phyloP scores from a whole-genome alignment of 192 early-diverging fungal species.

The Anaeromyces robustus region DNA sequence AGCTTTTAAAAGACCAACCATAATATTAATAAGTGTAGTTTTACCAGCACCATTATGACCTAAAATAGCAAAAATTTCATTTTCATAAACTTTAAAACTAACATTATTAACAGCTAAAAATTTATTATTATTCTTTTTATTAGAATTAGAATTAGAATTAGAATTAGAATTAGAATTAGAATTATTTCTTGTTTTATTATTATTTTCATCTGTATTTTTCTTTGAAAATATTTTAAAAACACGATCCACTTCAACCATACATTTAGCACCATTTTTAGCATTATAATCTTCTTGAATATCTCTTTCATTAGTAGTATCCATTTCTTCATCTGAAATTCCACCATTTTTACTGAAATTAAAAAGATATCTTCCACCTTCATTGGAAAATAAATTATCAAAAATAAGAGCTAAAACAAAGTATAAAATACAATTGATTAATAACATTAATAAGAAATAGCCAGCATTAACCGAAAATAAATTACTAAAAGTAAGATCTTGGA shows the following conservation, averaged over 20 bases:
- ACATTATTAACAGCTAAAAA: background rate
- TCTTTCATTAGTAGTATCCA: background rate
- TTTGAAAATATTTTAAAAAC: background rate
- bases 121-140: background rate
- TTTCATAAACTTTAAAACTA: background rate
- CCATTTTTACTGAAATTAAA: background rate
- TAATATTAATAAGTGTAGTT: background rate
- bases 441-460: background rate
- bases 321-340: background rate
- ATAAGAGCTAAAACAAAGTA: background rate
- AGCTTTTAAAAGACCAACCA: background rate
- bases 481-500: background rate
- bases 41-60: slow-evolving; percentile 5
- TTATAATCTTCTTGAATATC: background rate
- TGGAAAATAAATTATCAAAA: background rate
- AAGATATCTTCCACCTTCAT: background rate
- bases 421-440: background rate
- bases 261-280: background rate
- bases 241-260: background rate
- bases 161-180: too few species aligned
- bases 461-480: background rate
- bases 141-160: too few species aligned
- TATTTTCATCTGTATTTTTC: background rate
- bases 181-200: background rate
- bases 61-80: background rate